These are phyloP conservation scores for Yamadazyma philogaea DNA, from an alignment of 805 yeast genomes.

Conservation along the genomic window DNA sequence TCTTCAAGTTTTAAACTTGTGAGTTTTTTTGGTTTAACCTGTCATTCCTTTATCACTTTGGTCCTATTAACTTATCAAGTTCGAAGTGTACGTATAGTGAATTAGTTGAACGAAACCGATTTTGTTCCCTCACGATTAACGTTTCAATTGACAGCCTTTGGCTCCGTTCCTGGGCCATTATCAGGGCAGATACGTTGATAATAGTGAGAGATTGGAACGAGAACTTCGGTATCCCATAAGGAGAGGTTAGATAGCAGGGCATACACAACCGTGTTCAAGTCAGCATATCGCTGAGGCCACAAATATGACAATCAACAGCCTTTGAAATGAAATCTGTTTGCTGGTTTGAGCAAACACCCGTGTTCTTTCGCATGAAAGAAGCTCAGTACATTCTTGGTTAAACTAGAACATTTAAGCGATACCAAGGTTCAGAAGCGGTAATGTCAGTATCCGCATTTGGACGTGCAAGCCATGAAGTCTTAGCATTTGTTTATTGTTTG, in stretches of 20 bases:
- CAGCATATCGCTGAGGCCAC: too few relatives aligned
- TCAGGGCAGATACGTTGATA: too few relatives aligned
- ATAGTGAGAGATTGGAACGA: too few relatives aligned
- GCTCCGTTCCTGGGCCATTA: neutral
- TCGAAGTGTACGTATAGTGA: slow-evolving; percentile 10
- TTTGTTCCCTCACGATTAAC: neutral
- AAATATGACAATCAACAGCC: too few relatives aligned
- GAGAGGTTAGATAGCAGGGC: too few relatives aligned
- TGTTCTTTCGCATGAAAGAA: neutral
- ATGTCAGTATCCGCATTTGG: slow-evolving; percentile 5
- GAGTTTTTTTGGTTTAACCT: slow-evolving; percentile 17
- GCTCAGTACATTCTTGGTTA: neutral
- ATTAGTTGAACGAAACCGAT: neutral
- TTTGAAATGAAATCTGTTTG: neutral
- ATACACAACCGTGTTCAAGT: too few relatives aligned
- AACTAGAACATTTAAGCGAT: neutral
- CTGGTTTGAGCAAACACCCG: neutral
- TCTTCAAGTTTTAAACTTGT: slow-evolving; percentile 3
- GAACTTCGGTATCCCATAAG: too few relatives aligned
- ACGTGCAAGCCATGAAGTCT: neutral
- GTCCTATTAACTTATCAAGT: slow-evolving; percentile 1
- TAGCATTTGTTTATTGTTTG: neutral
- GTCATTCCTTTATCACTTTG: slow-evolving; percentile 16
- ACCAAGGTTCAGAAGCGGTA: slow-evolving; percentile 6
- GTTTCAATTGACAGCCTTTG: too few relatives aligned